Evolutionary conservation across 129 eudicot species (phyloP), one percentile per base, ranked within the genome.

Genomic region (Lonicera japonica): DNA sequence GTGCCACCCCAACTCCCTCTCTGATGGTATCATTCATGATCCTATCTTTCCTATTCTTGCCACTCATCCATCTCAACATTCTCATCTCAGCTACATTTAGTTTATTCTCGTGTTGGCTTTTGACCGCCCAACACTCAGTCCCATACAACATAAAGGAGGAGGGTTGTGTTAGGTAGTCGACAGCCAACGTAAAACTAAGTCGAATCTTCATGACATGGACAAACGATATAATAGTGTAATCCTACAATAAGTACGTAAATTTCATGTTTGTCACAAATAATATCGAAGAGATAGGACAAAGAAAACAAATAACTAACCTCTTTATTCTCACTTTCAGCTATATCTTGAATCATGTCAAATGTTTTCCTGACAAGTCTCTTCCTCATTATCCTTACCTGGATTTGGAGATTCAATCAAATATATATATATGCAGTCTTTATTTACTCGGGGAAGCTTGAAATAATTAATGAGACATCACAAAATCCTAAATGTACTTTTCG

Each of bases 341-440:
- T 81, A 21, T 85, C 99, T 64, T 87, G 99, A 51, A 92, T 88
- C 99, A 92, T 88, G 80, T 92, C 96, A 65, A 88, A 92, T 58
- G 99, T 83, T 73, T 92, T 92, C 74, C 96, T 82, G 17, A 88
- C 99, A 39, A 92, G 89, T 58, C 99, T 74, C 84, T 92, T 92
- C 39, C 95, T 80, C 99, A 92, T 92, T 34, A 92, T 88, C 57
- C 99, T 73, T 47, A 92, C 99, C 99, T 92, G 80, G 10, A 75
- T 53, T 46, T 55, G 36, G 70, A 45, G 48, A 47, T 46, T 25
- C 25, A 58, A 60, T 52, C 36, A 53, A 29, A 70, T 18, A 16
- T 41, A 29, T 10, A 60, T 1, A 22, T 23, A n/a, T 46, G 21
- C 29, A 5, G 14, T 23, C 61, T 23, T 56, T 14, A 56, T 55